A percentile compares a stretch with the other conserved stretches of the same genome.
These are phyloP conservation scores for Oryza australiensis DNA, from an alignment of 176 grass and related monocot genomes.

Conservation along the genomic window DNA sequence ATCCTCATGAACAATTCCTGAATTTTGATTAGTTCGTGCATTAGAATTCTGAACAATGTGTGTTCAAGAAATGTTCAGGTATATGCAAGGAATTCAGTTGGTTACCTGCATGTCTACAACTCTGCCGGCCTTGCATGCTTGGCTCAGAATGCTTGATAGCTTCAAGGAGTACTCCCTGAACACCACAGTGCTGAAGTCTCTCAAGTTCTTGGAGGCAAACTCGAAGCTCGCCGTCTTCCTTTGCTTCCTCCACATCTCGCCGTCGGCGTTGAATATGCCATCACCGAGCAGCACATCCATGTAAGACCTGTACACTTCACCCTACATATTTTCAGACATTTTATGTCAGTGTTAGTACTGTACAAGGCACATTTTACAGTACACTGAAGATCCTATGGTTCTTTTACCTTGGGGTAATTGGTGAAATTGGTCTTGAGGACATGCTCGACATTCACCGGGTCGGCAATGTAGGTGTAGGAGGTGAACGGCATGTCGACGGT, in stretches of 20 bases:
- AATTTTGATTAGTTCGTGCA: slow-evolving; percentile 1
- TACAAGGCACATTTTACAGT: neutral
- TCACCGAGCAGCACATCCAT: slow-evolving; percentile 93
- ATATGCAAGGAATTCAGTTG: neutral
- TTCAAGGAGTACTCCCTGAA: slow-evolving; percentile 92
- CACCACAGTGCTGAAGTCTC: slow-evolving; percentile 77
- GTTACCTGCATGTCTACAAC: slow-evolving; percentile 79
- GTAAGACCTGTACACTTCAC: slow-evolving; percentile 72
- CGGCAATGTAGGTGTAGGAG: slow-evolving; percentile 92
- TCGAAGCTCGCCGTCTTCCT: slow-evolving; percentile 96
- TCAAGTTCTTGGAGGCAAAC: slow-evolving; percentile 91
- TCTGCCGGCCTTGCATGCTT: slow-evolving; percentile 46
- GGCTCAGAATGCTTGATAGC: slow-evolving; percentile 69
- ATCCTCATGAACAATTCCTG: slow-evolving; percentile 94
- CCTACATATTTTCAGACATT: slow-evolving; percentile 47
- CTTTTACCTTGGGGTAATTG: slow-evolving; percentile 93
- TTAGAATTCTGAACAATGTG: neutral
- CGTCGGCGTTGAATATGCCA: slow-evolving; percentile 92
- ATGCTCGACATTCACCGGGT: slow-evolving; percentile 84
- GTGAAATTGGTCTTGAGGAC: slow-evolving; percentile 90
- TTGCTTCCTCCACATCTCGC: slow-evolving; percentile 88
- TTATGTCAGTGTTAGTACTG: neutral
- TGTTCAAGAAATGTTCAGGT: neutral
- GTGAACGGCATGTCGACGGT: slow-evolving; percentile 85
- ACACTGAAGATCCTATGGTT: neutral